Evolutionary conservation across 2,329 filamentous ascomycete genomes (phyloP).

Genomic region (Epichloe baconii): DNA sequence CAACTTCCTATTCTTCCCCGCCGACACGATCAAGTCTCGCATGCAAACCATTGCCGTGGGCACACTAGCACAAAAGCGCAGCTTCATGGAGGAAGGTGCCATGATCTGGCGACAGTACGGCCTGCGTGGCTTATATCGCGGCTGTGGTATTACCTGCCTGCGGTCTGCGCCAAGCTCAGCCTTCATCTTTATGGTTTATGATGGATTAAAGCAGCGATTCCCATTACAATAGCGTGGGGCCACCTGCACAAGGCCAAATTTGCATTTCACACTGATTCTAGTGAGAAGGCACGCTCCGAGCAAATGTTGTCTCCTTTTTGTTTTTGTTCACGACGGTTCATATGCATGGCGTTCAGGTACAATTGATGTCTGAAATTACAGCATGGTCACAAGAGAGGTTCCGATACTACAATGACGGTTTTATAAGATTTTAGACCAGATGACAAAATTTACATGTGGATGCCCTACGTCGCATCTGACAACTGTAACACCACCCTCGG

Average conservation of each 20-base stretch:
- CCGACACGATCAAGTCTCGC: constrained; percentile 91
- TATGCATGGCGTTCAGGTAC: constrained; percentile 5
- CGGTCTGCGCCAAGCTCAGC: constrained; percentile 91
- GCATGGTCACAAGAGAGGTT: background rate
- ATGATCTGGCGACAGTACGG: constrained; percentile 75
- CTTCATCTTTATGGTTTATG: constrained; percentile 93
- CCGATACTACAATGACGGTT: background rate
- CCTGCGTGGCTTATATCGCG: constrained; percentile 74
- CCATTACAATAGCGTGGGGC: constrained; percentile 26
- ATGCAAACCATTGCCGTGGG: constrained; percentile 81
- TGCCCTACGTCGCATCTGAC: background rate
- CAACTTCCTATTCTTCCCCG: constrained; percentile 95
- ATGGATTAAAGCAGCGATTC: constrained; percentile 64
- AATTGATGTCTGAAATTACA: background rate
- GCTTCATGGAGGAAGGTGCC: constrained; percentile 59
- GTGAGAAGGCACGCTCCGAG: too few relatives aligned
- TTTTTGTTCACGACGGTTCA: constrained; percentile 7
- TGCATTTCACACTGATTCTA: too few relatives aligned
- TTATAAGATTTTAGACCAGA: background rate
- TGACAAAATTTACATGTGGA: background rate
- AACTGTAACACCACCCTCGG: background rate
- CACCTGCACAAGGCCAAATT: too few relatives aligned
- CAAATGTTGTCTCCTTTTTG: background rate
- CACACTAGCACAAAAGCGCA: constrained; percentile 39
- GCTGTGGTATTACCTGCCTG: constrained; percentile 84